These are phyloP conservation scores for Rhodocollybia butyracea DNA, from an alignment of 768 basidiomycete genomes.

Conservation along the genomic window DNA sequence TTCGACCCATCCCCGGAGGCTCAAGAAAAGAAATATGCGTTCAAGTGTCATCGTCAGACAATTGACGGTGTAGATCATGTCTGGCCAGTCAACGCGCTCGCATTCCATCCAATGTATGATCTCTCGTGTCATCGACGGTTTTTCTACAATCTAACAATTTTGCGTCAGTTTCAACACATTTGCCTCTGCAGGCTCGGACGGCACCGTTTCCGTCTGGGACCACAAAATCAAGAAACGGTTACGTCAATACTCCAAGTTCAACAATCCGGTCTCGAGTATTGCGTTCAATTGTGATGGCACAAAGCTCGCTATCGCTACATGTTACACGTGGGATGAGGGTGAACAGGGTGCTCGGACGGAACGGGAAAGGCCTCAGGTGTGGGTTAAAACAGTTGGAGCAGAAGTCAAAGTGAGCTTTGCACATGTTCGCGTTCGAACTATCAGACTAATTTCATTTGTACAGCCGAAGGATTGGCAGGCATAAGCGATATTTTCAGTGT, in stretches of 20 bases:
- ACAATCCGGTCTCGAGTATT: slow-evolving; percentile 69
- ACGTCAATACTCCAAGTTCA: slow-evolving; percentile 83
- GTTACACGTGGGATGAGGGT: slow-evolving; percentile 91
- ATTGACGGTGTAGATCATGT: slow-evolving; percentile 92
- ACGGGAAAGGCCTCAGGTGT: slow-evolving; percentile 58
- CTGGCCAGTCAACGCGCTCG: slow-evolving; percentile 93
- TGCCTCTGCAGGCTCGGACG: slow-evolving; percentile 93
- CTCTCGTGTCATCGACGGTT: background rate
- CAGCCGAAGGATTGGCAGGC: slow-evolving; percentile 27
- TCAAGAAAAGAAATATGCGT: slow-evolving; percentile 90
- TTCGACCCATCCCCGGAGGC: slow-evolving; percentile 76
- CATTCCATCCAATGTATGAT: slow-evolving; percentile 83
- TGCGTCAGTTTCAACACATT: slow-evolving; percentile 80
- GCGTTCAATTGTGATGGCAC: slow-evolving; percentile 84
- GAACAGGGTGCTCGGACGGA: slow-evolving; percentile 62
- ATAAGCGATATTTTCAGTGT: background rate
- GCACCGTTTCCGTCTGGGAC: slow-evolving; percentile 95
- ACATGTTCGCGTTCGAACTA: background rate
- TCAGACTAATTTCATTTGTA: background rate
- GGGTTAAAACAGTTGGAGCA: slow-evolving; percentile 64
- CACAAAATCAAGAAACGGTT: slow-evolving; percentile 94
- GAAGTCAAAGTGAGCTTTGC: slow-evolving; percentile 64
- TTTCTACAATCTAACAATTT: background rate
- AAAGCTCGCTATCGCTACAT: slow-evolving; percentile 77
- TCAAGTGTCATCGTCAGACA: slow-evolving; percentile 93